Base-by-base conservation (phyloP, 2,329 filamentous ascomycete genomes). In the Tolypocladium guangdongense region DNA sequence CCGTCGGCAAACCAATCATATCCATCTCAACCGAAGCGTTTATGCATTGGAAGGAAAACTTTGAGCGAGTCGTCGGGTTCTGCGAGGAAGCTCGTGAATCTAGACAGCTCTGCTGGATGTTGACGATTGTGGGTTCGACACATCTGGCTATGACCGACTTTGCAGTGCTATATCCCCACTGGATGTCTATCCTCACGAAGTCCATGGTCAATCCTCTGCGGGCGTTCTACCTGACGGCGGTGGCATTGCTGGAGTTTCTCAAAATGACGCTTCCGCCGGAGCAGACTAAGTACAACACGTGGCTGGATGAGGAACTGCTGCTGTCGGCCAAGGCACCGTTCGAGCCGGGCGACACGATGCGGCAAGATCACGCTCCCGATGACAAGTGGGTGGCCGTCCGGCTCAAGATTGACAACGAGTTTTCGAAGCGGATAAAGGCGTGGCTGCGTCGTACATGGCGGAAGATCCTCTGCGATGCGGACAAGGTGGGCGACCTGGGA, bases 111-210 rank as follows among this genome's bases (percentile, higher is more conserved):
- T 73, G 71, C 47, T 80, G 76, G 76, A 74, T 78, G 65, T 65
- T 77, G 62, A 74, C 76, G 30, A 71, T 78, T 50, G 70, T 73
- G 38, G 84, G 84, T 30, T 83, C 82, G 1, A 79, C 86, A 1
- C 83, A 87, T 62, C 71, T 87, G 33, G 80, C 78, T 6, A 83
- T 86, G 63, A 82, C 79, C 2, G 83, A 87, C 66, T 87, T 87
- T 61, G 78, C 80, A 2, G 68, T 87, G 2, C 67, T 87, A 20
- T 87, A 86, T 60, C 80, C 77, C 4, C 74, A 76, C 41, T 70
- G 81, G 58, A 78, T 79, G 63, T 78, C 78, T 1, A 63, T 81
- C 10, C 67, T 85, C 16, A 71, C 83, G 56, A 87, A 87, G 64
- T 79, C 78, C 50, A 78, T 82, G 16, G 78, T 83, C n/a, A 76